Percentiles rank a stretch among this genome's conserved stretches.
Conservation (phyloP, 805 yeast species). For the Clavispora phyllophila region DNA sequence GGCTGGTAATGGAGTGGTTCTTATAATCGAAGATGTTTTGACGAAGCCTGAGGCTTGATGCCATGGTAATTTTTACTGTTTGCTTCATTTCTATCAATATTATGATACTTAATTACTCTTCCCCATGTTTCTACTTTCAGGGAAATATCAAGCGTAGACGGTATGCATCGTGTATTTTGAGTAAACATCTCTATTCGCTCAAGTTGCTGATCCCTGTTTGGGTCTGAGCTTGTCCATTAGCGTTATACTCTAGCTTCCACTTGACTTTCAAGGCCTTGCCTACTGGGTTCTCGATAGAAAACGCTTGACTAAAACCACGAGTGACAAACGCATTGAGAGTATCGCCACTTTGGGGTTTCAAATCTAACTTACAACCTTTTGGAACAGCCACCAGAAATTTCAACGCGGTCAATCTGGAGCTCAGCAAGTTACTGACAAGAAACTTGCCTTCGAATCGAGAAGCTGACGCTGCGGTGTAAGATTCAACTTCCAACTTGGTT, state of each 20-base stretch:
- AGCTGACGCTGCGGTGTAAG: slow-evolving; percentile 28
- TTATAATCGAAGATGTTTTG: slow-evolving; percentile 33
- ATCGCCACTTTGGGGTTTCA: slow-evolving; percentile 60
- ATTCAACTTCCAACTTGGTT: slow-evolving; percentile 46
- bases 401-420: slow-evolving; percentile 43
- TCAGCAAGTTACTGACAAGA: slow-evolving; percentile 46
- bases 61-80: background rate
- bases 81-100: background rate
- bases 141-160: too few relatives aligned
- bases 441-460: slow-evolving; percentile 40
- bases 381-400: slow-evolving; percentile 70
- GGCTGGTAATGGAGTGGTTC: slow-evolving; percentile 37
- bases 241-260: slow-evolving; percentile 62
- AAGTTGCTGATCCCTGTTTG: slow-evolving; percentile 51
- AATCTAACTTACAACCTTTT: slow-evolving; percentile 49
- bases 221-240: slow-evolving; percentile 44
- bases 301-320: slow-evolving; percentile 51
- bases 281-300: slow-evolving; percentile 31
- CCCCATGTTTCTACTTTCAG: too few relatives aligned
- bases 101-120: background rate
- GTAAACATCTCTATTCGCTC: slow-evolving; percentile 3
- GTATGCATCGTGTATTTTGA: background rate
- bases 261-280: slow-evolving; percentile 54
- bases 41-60: slow-evolving; percentile 16
- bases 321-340: slow-evolving; percentile 42